These are phyloP conservation scores for Akanthomyces muscarius DNA, from an alignment of 2,329 filamentous ascomycete genomes.

Conservation along the genomic window DNA sequence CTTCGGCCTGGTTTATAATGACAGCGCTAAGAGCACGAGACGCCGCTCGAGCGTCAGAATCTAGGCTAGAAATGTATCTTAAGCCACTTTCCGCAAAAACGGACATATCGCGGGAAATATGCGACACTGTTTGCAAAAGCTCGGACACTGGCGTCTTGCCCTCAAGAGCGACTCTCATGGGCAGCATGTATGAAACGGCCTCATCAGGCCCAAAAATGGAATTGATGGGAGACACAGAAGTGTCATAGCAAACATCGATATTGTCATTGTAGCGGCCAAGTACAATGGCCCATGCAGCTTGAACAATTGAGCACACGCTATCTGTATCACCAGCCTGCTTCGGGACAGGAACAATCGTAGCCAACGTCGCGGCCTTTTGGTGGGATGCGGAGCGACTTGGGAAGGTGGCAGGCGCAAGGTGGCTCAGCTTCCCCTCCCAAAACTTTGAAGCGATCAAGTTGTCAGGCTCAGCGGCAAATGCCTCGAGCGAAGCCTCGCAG, in stretches of 20 bases:
- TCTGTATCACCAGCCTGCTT: background rate
- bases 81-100: background rate
- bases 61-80: background rate
- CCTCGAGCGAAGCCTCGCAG: background rate
- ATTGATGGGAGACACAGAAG: background rate
- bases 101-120: background rate
- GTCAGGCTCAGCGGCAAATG: background rate
- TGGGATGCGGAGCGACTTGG: background rate
- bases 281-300: slow-evolving; percentile 3
- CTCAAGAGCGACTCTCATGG: background rate
- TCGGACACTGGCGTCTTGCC: background rate
- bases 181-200: background rate
- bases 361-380: background rate
- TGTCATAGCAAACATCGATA: background rate
- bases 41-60: background rate
- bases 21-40: background rate
- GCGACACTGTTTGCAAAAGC: background rate
- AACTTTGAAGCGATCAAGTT: background rate
- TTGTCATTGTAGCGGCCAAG: slow-evolving; percentile 1
- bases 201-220: background rate
- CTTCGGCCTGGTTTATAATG: background rate
- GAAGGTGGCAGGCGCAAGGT: background rate
- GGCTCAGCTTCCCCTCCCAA: background rate
- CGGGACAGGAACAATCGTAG: background rate
- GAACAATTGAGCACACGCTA: background rate